Evolutionary conservation across 2,329 filamentous ascomycete species (phyloP), one percentile per base, ranked within the genome.

Genomic region (Fusarium liriodendri): DNA sequence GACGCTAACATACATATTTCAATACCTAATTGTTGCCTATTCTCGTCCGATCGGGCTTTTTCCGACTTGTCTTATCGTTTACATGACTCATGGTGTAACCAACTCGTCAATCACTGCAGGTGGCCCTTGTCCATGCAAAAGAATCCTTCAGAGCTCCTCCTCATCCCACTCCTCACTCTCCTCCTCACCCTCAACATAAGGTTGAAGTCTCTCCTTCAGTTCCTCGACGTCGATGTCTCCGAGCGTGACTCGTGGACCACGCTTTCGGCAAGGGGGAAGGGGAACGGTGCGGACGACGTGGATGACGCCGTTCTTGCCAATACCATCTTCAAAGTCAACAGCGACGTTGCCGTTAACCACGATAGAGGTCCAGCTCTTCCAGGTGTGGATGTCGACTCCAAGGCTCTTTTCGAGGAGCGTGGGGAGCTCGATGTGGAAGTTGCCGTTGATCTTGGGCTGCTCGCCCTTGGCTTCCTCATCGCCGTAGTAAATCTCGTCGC

Each of bases 241-340:
- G 11, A 72, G 20, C 13, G 27, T 60, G 20, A 65, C 50, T 5
- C 72, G 60, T 45, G 65, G 60, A 0, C 72, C 64, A 0, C 72
- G 64, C 58, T 69, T 71, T 27, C 78, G 87, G 82, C 89, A 91
- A 2, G 95, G 94, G 47, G 95, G 95, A 72, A 98, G 90, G 66
- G 97, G 84, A 0, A 98, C 90, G 66, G 87, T 87, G 57, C 88
- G 87, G 0, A 97, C 86, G 18, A 96, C 91, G 66, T 98, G 95
- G 40, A 97, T 89, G 16, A 96, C 95, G 35, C 95, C 95, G 79
- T 98, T 94, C 78, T 88, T 89, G 0, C 92, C 93, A 64, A 97
- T 82, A 0, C 87, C 92, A 79, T 98, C 95, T 71, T 91, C 86
- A 8, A 94, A 84, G 0, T 86, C 85, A 1, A 97, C 93, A 8